Percentiles rank a stretch among this genome's conserved stretches.
These are phyloP conservation scores for Boletus eberwhitei DNA, from an alignment of 768 basidiomycete species.

Conservation along the genomic window DNA sequence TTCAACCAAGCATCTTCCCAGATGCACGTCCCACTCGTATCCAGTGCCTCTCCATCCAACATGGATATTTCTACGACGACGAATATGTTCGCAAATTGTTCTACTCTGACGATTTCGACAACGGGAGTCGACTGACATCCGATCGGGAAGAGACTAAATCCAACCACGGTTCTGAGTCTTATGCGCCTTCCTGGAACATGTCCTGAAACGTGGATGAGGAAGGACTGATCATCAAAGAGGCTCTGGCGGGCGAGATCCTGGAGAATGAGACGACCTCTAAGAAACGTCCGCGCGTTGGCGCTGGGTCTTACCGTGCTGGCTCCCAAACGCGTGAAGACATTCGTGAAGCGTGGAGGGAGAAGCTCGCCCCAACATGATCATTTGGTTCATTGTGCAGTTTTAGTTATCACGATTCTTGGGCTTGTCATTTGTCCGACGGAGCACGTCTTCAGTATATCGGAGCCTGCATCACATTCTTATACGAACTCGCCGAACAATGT, in stretches of 20 bases:
- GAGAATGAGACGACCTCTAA: slow-evolving; percentile 72
- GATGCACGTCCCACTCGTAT: no score
- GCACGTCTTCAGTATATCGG: slow-evolving; percentile 79
- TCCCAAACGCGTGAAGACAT: slow-evolving; percentile 91
- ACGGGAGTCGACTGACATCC: slow-evolving; percentile 64
- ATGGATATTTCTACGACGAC: slow-evolving; percentile 69
- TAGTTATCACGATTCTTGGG: slow-evolving; percentile 89
- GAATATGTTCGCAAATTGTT: slow-evolving; percentile 72
- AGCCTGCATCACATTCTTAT: slow-evolving; percentile 69
- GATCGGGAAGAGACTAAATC: slow-evolving; percentile 63
- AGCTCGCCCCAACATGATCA: slow-evolving; percentile 89
- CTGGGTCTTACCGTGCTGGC: slow-evolving; percentile 87
- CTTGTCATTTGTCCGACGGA: slow-evolving; percentile 91
- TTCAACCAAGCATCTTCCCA: slow-evolving; percentile 18
- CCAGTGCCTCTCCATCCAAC: slow-evolving; percentile 54
- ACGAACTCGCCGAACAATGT: slow-evolving; percentile 67
- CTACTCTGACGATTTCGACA: slow-evolving; percentile 76
- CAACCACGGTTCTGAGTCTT: slow-evolving; percentile 87
- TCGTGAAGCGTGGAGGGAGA: slow-evolving; percentile 96
- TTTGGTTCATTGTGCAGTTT: slow-evolving; percentile 88
- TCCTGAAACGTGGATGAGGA: slow-evolving; percentile 82
- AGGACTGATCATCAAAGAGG: slow-evolving; percentile 73
- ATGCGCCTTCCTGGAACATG: slow-evolving; percentile 94
- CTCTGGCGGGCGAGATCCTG: slow-evolving; percentile 43
- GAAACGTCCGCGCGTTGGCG: slow-evolving; percentile 75